Percentiles rank a stretch among this genome's conserved stretches.
Conservation (phyloP, 2,329 filamentous ascomycete species). For the Acrocalymma vagum region DNA sequence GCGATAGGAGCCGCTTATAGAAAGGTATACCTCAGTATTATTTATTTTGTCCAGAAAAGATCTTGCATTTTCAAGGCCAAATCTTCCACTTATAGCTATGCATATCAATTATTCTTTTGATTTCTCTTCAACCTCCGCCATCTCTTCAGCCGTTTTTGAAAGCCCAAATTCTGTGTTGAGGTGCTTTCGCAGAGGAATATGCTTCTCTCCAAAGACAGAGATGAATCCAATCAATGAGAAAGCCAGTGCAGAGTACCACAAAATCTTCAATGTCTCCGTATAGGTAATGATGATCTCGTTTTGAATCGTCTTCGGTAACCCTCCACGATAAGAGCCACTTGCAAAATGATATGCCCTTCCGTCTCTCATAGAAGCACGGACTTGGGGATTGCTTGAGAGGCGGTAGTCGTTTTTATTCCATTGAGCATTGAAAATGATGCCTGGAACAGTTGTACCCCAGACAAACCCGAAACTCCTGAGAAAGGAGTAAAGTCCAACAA, state of each 20-base stretch:
- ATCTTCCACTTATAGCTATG: no score
- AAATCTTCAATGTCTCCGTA: slow-evolving; percentile 29
- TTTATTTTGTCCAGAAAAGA: no score
- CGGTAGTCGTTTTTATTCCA: slow-evolving; percentile 3
- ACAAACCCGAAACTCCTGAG: slow-evolving; percentile 24
- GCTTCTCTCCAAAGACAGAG: slow-evolving; percentile 4
- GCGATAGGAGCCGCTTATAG: no score
- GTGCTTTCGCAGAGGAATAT: slow-evolving; percentile 10
- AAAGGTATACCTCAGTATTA: no score
- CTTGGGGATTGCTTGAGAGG: slow-evolving; percentile 2
- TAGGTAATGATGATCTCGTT: slow-evolving; percentile 40
- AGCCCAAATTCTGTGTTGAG: slow-evolving; percentile 31
- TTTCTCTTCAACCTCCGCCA: no score
- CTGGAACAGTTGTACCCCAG: slow-evolving; percentile 27
- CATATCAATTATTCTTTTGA: no score
- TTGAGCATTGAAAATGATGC: slow-evolving; percentile 21
- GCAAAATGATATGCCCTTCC: slow-evolving; percentile 19
- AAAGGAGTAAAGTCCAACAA: slow-evolving; percentile 21
- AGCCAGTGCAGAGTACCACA: slow-evolving; percentile 43
- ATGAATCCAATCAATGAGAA: slow-evolving; percentile 22
- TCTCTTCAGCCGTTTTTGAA: no score
- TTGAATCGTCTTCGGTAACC: no score
- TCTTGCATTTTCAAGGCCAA: no score
- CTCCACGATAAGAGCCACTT: neutral
- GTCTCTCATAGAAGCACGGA: neutral